Evolutionary conservation across 2,329 filamentous ascomycete species (phyloP).

Genomic region (Reticulascus tulasneorum): DNA sequence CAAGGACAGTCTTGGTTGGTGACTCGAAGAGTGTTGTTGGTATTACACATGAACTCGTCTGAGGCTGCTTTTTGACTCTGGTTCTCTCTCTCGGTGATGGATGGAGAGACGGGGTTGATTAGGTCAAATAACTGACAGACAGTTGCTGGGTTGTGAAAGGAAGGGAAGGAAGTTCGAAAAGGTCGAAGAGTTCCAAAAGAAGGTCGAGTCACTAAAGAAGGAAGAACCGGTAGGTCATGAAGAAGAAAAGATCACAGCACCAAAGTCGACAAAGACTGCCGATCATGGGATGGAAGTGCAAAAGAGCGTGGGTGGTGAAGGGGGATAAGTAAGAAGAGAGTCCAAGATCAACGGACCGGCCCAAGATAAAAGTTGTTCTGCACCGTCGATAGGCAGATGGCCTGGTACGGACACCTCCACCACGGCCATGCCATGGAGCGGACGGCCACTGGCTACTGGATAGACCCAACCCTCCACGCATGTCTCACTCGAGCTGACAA

Average conservation of each 20-base stretch:
- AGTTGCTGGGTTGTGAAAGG: slow-evolving; percentile 30
- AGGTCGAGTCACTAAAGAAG: slow-evolving; percentile 43
- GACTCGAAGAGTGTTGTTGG: slow-evolving; percentile 13
- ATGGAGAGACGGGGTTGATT: slow-evolving; percentile 24
- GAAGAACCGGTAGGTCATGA: slow-evolving; percentile 46
- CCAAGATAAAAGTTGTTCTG: slow-evolving; percentile 38
- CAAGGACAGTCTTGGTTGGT: slow-evolving; percentile 12
- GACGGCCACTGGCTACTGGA: too few species aligned
- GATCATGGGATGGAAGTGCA: slow-evolving; percentile 39
- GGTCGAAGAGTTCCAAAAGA: slow-evolving; percentile 37
- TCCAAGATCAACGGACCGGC: slow-evolving; percentile 32
- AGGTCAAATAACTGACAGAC: slow-evolving; percentile 25
- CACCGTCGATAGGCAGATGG: slow-evolving; percentile 27
- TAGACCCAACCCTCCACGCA: slow-evolving; percentile 35
- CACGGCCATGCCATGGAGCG: too few species aligned
- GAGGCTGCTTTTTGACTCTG: slow-evolving; percentile 10
- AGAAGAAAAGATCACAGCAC: slow-evolving; percentile 41
- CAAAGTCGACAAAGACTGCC: slow-evolving; percentile 43
- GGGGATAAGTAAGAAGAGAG: slow-evolving; percentile 48
- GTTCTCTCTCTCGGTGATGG: slow-evolving; percentile 9
- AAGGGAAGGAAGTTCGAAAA: slow-evolving; percentile 33
- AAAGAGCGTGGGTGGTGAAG: slow-evolving; percentile 35
- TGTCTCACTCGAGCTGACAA: slow-evolving; percentile 51
- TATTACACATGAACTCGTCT: slow-evolving; percentile 30
- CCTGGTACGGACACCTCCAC: too few species aligned